Percentiles rank a stretch among this genome's conserved stretches.
Conservation (phyloP, 129 eudicot genomes). For the Heracleum sosnowskyi region DNA sequence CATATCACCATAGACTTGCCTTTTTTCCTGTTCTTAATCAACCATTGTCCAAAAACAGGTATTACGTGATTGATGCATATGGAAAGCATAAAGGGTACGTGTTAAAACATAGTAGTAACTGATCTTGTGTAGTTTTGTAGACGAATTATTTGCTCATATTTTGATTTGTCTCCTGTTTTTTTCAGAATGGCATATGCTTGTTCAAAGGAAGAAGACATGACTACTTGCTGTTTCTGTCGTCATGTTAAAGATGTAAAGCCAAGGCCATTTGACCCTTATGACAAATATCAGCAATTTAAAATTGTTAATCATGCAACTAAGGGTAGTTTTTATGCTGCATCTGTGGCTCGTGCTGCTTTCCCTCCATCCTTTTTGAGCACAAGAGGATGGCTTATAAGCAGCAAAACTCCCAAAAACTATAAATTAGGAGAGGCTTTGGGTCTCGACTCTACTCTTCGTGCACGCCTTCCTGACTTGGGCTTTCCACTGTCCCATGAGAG, state of each 20-base stretch:
- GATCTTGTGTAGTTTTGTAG: background rate
- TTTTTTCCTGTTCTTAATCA: conserved; percentile 59
- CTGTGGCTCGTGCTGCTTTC: conserved; percentile 44
- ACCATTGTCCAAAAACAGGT: conserved; percentile 56
- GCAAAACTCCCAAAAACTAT: conserved; percentile 40
- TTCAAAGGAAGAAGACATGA: conserved; percentile 61
- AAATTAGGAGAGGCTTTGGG: conserved; percentile 48
- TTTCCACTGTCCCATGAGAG: conserved; percentile 21
- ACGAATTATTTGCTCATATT: background rate
- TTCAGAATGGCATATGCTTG: conserved; percentile 53
- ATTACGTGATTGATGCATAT: conserved; percentile 54
- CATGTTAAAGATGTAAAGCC: conserved; percentile 45
- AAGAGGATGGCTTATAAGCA: conserved; percentile 34
- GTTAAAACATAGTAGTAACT: background rate
- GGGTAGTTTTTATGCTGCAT: conserved; percentile 35
- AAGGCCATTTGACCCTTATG: conserved; percentile 43
- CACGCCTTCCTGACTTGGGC: conserved; percentile 38
- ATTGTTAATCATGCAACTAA: conserved; percentile 10
- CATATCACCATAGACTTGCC: conserved; percentile 13
- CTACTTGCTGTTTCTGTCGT: conserved; percentile 35
- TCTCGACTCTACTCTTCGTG: conserved; percentile 36
- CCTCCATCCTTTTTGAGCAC: conserved; percentile 54
- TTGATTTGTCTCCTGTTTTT: background rate
- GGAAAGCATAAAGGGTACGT: conserved; percentile 65
- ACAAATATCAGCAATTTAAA: conserved; percentile 54